Evolutionary conservation across 768 basidiomycete species (phyloP).

Genomic region (Collybia sordida): DNA sequence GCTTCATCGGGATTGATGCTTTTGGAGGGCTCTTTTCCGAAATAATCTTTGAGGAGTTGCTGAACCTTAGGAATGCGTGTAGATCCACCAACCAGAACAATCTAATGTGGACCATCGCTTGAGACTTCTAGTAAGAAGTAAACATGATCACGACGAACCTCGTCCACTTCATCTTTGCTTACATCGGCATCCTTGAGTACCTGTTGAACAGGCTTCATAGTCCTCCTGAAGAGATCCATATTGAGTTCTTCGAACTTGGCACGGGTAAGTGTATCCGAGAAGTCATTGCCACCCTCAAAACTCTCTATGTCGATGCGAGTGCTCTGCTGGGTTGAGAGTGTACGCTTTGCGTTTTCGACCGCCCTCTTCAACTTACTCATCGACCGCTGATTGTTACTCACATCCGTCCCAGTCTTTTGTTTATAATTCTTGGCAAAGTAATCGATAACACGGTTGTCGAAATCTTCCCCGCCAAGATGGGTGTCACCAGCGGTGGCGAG

Average conservation of each 20-base stretch:
- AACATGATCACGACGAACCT: constrained; percentile 33
- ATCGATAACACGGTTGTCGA: constrained; percentile 72
- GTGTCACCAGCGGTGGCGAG: constrained; percentile 73
- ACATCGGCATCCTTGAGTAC: constrained; percentile 80
- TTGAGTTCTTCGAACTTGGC: constrained; percentile 88
- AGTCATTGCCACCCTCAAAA: constrained; percentile 74
- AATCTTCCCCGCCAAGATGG: constrained; percentile 71
- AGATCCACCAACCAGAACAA: constrained; percentile 50
- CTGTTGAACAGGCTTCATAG: constrained; percentile 83
- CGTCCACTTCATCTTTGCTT: constrained; percentile 76
- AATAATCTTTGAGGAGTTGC: constrained; percentile 65
- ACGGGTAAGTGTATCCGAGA: constrained; percentile 75
- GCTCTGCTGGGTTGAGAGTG: constrained; percentile 47
- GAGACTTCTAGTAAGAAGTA: neutral
- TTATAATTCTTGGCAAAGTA: constrained; percentile 69
- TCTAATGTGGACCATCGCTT: no score
- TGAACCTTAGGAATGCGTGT: constrained; percentile 73
- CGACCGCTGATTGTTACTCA: constrained; percentile 59
- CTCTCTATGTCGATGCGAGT: constrained; percentile 66
- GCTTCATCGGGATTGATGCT: constrained; percentile 75
- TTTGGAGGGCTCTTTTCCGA: constrained; percentile 66
- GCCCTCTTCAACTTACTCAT: constrained; percentile 72
- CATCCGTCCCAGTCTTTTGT: constrained; percentile 63
- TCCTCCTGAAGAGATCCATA: constrained; percentile 80
- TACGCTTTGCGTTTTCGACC: constrained; percentile 74